These are phyloP conservation scores for Schizosaccharomyces octosporus DNA, from an alignment of 805 yeast species.

Conservation along the genomic window DNA sequence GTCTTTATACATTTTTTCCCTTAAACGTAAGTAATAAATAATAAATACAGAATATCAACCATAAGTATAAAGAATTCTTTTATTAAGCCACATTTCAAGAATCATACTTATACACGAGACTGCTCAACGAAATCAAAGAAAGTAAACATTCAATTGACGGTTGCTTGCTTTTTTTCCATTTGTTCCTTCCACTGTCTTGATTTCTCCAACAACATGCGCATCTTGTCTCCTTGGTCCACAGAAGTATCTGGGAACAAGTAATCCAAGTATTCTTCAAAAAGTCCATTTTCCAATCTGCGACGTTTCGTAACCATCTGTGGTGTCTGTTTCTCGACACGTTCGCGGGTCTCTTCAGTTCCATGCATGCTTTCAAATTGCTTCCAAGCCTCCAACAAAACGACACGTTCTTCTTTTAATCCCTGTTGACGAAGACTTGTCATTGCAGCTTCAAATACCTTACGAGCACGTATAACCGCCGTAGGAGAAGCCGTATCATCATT, in stretches of 20 bases:
- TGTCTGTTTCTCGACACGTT: slow-evolving; percentile 20
- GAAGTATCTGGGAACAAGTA: slow-evolving; percentile 46
- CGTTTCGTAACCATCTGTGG: slow-evolving; percentile 31
- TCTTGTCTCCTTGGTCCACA: slow-evolving; percentile 4
- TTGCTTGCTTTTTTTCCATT: background rate
- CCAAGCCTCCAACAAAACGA: slow-evolving; percentile 34
- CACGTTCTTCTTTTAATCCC: slow-evolving; percentile 21
- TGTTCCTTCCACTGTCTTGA: slow-evolving; percentile 6
- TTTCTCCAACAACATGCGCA: slow-evolving; percentile 6
- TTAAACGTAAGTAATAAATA: no score
- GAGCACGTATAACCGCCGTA: slow-evolving; percentile 23
- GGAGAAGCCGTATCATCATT: slow-evolving; percentile 14
- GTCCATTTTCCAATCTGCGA: slow-evolving; percentile 19
- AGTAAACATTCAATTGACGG: no score
- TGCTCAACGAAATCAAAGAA: background rate
- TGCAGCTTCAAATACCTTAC: slow-evolving; percentile 34
- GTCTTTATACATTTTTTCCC: no score
- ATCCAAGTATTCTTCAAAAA: slow-evolving; percentile 30
- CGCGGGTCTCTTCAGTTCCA: slow-evolving; percentile 24
- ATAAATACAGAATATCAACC: no score
- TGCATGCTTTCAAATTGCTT: slow-evolving; percentile 36
- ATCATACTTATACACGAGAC: background rate
- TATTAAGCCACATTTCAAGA: background rate
- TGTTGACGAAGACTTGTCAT: slow-evolving; percentile 19
- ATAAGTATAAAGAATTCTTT: background rate